A percentile compares a stretch with the other conserved stretches of the same genome.
These are phyloP conservation scores for Acaromyces ingoldii DNA, from an alignment of 1,284 basidiomycete species.

Conservation along the genomic window DNA sequence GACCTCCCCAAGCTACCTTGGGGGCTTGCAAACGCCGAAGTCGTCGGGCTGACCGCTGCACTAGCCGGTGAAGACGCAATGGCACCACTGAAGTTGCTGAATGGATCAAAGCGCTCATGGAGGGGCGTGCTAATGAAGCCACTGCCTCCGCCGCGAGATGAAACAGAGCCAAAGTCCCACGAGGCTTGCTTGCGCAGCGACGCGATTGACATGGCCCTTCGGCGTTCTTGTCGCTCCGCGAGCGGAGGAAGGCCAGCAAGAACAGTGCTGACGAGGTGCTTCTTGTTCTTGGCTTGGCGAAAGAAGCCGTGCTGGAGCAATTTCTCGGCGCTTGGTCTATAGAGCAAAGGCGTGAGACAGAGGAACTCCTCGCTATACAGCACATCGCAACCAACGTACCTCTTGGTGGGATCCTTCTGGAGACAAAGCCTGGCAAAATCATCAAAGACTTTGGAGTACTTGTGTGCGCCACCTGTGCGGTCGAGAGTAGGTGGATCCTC, in stretches of 20 bases:
- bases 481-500: constrained; percentile 62
- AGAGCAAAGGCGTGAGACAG: background rate
- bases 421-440: constrained; percentile 76
- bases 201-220: constrained; percentile 26
- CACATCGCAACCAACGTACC: constrained; percentile 55
- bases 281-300: constrained; percentile 68
- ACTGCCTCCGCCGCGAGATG: constrained; percentile 8
- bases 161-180: constrained; percentile 39
- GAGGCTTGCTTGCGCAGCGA: constrained; percentile 27
- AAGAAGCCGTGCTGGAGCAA: constrained; percentile 77
- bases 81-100: constrained; percentile 33
- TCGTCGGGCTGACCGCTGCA: constrained; percentile 21
- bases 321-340: constrained; percentile 68
- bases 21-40: constrained; percentile 23
- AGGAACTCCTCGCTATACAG: background rate
- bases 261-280: constrained; percentile 68
- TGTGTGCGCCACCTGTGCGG: constrained; percentile 65
- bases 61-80: constrained; percentile 24
- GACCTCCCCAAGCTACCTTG: too few relatives aligned
- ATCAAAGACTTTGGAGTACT: constrained; percentile 74
- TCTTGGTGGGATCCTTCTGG: constrained; percentile 70
- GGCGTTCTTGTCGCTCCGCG: constrained; percentile 31
- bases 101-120: constrained; percentile 31
- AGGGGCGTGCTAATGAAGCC: constrained; percentile 11
- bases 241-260: constrained; percentile 53